A percentile compares a stretch with the other conserved stretches of the same genome.
phyloP scores from a whole-genome alignment of 257 asterid genomes.

The Primulina eburnea region DNA sequence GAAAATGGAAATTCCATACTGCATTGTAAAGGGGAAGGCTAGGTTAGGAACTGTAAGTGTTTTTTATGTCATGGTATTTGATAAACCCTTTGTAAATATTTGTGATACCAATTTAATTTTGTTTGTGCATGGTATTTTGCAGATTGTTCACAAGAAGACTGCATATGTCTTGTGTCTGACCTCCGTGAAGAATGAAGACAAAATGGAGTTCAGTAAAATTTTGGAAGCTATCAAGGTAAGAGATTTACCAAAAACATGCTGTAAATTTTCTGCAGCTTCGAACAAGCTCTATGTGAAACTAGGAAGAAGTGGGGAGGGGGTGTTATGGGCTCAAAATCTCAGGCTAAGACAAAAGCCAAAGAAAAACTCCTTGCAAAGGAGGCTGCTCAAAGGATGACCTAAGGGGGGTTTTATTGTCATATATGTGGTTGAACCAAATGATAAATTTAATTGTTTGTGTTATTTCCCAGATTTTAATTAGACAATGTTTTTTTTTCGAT shows the following conservation, averaged over 20 bases:
- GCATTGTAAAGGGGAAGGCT: constrained; percentile 51
- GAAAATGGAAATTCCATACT: constrained; percentile 52
- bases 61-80: neutral
- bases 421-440: neutral
- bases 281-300: constrained; percentile 11
- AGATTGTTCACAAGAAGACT: constrained; percentile 53
- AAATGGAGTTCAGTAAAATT: constrained; percentile 49
- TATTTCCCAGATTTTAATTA: neutral
- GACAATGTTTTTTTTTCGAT: neutral
- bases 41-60: constrained; percentile 46
- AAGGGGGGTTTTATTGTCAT: too few species aligned
- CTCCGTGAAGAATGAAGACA: constrained; percentile 53
- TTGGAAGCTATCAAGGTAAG: constrained; percentile 50
- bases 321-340: constrained; percentile 60
- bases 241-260: too few species aligned
- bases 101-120: neutral
- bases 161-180: constrained; percentile 51
- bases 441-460: neutral
- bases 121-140: neutral
- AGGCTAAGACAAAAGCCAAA: constrained; percentile 52
- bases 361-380: too few species aligned
- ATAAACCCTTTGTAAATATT: neutral
- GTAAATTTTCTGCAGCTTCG: too few species aligned
- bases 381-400: too few species aligned
- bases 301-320: constrained; percentile 73